These are phyloP conservation scores for Suhomyces prunicola DNA, from an alignment of 805 yeast genomes.

Conservation along the genomic window DNA sequence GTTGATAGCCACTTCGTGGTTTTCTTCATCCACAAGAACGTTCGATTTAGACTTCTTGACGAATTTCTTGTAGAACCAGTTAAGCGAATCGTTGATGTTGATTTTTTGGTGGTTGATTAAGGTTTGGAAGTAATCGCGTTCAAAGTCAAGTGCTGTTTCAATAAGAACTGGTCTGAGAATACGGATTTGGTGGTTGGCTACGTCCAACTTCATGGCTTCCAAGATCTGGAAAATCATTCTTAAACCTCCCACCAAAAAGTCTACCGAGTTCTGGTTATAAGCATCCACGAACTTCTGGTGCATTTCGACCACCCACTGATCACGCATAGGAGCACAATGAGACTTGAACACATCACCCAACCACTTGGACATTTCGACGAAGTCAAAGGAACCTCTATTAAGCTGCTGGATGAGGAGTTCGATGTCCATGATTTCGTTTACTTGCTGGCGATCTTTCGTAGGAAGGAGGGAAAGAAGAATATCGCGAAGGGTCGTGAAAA, in stretches of 20 bases:
- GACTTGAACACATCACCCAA: constrained; percentile 73
- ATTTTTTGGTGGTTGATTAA: constrained; percentile 54
- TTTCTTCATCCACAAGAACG: constrained; percentile 9
- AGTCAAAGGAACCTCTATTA: constrained; percentile 66
- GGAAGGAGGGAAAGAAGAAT: constrained; percentile 76
- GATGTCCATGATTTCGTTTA: constrained; percentile 71
- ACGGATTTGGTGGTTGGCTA: constrained; percentile 91
- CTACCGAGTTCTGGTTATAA: constrained; percentile 42
- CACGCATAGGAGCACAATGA: constrained; percentile 96
- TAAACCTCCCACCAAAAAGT: constrained; percentile 67
- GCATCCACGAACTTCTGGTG: constrained; percentile 53
- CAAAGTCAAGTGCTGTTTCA: constrained; percentile 86
- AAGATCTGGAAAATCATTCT: constrained; percentile 75
- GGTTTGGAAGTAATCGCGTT: constrained; percentile 72
- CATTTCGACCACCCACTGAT: constrained; percentile 85
- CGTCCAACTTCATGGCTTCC: constrained; percentile 93
- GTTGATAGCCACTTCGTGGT: constrained; percentile 11
- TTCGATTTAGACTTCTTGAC: constrained; percentile 14
- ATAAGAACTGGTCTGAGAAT: constrained; percentile 78
- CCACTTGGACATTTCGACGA: constrained; percentile 69
- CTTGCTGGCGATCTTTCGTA: constrained; percentile 62
- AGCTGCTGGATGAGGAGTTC: constrained; percentile 76
- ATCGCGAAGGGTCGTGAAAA: constrained; percentile 76
- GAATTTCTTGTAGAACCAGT: constrained; percentile 56
- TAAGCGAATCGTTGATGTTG: constrained; percentile 55